Base-by-base conservation (phyloP, 108 stramenopile species). In the Nitzschia sp. region DNA sequence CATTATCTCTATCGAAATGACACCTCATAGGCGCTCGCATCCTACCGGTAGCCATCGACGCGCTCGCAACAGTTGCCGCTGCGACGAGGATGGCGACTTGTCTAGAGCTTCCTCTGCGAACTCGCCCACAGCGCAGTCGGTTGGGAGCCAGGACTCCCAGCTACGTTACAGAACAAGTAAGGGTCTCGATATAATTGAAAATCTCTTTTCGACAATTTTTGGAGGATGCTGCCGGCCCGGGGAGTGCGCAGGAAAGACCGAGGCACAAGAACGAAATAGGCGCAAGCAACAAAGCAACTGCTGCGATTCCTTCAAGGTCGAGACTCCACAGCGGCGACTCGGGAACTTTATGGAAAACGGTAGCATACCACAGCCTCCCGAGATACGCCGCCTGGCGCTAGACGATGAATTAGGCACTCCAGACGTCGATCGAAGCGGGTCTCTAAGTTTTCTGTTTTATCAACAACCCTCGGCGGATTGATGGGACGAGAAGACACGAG, bases 111-210 rank as follows among this genome's bases (percentile, higher is more conserved):
- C 60, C n/a, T 41, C 60, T 2, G 19, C 60, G 38, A 21, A n/a
- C n/a, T 61, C 60, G 1, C 38, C 41, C 21, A 41, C 60, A 0
- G 17, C 60, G 1, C n/a, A 41, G 5, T 38, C 60, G 21, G 9
- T 4, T 1, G 21, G 23, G 25, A 61, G 36, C 33, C 60, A 61
- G 13, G 11, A 31, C n/a, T 22, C 60, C 5, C 41, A 44, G 35
- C 38, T 22, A 1, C 15, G 60, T 23, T 26, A 16, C 21, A 25
- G 41, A 50, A 41, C n/a, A n/a, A n/a, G 13, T 21, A 22, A 32
- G n/a, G 57, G 57, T 11, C 32, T 58, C 32, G 57, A 58, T 21
- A 27, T 61, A 17, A 61, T 61, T 45, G 60, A 61, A 41, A 61
- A 22, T 27, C 19, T 61, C 1, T 45, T 61, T 25, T 25, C 41